A percentile compares a stretch with the other conserved stretches of the same genome.
phyloP scores from a whole-genome alignment of 495 filamentous ascomycete genomes.

The Xylaria telfairii region DNA sequence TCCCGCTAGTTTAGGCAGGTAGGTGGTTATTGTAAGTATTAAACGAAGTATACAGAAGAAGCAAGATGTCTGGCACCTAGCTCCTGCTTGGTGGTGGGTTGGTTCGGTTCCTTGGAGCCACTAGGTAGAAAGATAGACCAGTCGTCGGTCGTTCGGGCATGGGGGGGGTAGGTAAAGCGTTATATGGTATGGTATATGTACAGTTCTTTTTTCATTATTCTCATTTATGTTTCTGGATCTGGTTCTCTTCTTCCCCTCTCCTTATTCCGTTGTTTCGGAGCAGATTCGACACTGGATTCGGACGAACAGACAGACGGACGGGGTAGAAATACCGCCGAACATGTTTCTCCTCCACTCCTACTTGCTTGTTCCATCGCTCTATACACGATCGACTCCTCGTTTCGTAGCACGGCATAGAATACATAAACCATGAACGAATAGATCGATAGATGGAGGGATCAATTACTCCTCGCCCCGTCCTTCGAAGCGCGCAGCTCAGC shows the following conservation, averaged over 20 bases:
- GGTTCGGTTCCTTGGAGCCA: background rate
- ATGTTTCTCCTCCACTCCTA: background rate
- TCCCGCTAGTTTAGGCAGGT: too few relatives aligned
- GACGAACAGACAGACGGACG: background rate
- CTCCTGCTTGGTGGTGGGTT: too few relatives aligned
- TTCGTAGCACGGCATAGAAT: background rate
- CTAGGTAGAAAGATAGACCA: background rate
- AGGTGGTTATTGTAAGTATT: too few relatives aligned
- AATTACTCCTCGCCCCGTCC: slow-evolving; percentile 88
- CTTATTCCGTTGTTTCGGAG: background rate
- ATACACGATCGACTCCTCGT: background rate
- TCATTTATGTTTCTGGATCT: background rate
- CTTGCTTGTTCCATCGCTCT: background rate
- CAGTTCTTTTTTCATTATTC: slow-evolving; percentile 4
- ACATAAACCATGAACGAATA: background rate
- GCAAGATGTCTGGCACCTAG: too few relatives aligned
- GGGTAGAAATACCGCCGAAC: background rate
- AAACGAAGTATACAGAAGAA: too few relatives aligned
- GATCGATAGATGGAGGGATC: slow-evolving; percentile 30
- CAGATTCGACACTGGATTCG: background rate
- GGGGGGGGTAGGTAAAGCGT: background rate
- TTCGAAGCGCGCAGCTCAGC: slow-evolving; percentile 89
- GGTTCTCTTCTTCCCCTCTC: background rate
- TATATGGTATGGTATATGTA: background rate
- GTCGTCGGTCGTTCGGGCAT: background rate